Percentiles rank a stretch among this genome's conserved stretches.
Evolutionary conservation across 257 asterid genomes (phyloP).

Genomic region (Plantago major): DNA sequence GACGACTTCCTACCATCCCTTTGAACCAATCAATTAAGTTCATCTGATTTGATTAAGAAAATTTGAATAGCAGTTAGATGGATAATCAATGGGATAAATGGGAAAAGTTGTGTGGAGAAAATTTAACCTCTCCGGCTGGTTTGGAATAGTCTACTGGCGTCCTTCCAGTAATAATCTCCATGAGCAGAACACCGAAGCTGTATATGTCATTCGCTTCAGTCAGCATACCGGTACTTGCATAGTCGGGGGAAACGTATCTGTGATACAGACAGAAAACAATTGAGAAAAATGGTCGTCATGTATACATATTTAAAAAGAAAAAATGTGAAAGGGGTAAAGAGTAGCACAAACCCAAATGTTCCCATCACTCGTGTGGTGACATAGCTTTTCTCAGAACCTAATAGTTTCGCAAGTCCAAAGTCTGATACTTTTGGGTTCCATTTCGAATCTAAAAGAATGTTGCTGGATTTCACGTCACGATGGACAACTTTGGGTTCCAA

Average conservation of each 20-base stretch:
- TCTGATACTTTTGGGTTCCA: slow-evolving; percentile 94
- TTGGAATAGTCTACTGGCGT: slow-evolving; percentile 89
- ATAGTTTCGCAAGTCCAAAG: slow-evolving; percentile 90
- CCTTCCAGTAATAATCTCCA: slow-evolving; percentile 90
- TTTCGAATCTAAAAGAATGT: slow-evolving; percentile 81
- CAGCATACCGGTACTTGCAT: slow-evolving; percentile 98
- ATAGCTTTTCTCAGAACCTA: slow-evolving; percentile 85
- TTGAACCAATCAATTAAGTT: slow-evolving; percentile 96
- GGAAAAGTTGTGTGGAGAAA: background rate
- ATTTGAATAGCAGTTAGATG: background rate
- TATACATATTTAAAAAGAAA: background rate
- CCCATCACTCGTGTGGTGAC: slow-evolving; percentile 99
- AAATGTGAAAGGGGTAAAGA: slow-evolving; percentile 13
- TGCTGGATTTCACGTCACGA: slow-evolving; percentile 98
- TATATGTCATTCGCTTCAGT: slow-evolving; percentile 91
- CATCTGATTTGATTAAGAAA: slow-evolving; percentile 48
- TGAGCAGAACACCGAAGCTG: slow-evolving; percentile 91
- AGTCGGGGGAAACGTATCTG: slow-evolving; percentile 99
- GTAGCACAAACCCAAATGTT: slow-evolving; percentile 82
- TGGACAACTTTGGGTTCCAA: slow-evolving; percentile 98
- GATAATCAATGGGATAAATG: background rate
- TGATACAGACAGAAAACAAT: slow-evolving; percentile 9
- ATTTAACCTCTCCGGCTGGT: slow-evolving; percentile 85
- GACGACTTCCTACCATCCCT: slow-evolving; percentile 81
- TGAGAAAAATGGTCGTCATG: background rate